Evolutionary conservation across 495 filamentous ascomycete species (phyloP), one percentile per base, ranked within the genome.

Genomic region (Lichina pygmaea): DNA sequence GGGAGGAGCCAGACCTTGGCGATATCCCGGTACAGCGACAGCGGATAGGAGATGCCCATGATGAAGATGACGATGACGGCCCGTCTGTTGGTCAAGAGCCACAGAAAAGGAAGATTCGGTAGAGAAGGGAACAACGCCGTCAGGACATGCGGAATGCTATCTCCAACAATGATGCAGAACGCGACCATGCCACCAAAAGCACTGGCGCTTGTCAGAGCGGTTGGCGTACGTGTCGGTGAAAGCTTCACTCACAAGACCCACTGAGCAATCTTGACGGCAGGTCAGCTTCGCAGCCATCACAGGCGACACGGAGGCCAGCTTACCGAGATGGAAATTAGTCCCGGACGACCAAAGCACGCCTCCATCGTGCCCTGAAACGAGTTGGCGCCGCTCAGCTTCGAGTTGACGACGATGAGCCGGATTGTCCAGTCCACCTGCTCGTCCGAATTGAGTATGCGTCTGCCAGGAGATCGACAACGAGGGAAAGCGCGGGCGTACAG

Each of bases 141-240:
- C 51, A 94, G 55, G 33, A 97, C 89, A 58, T 83, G 81, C 0
- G 89, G 89, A 52, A 97, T 93, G 2, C 81, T 80, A 57, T 97
- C 89, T 17, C 89, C 89, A 24, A 97, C 77, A 57, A 97, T 94
- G 47, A 97, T 81, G 46, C 86, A 89, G 61, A 93, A 97, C 16
- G 91, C 91, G 38, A 95, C 70, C 91, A 95, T 95, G 43, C 91
- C 89, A 40, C 89, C 91, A 59, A 94, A 97, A 42, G 91, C 89
- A 67, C 66, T 70, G 46, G 11, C 54, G 51, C n/a, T 32, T 24
- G 13, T 17, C 39, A 30, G 24, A 24, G 15, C n/a, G 16, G 33
- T 24, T 16, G 8, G 9, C 33, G 12, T 15, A 11, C 33, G 16
- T 8, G 6, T n/a, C 30, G 12, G 11, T 8, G 34, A 41, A 24